Percentiles rank a stretch among this genome's conserved stretches.
These are phyloP conservation scores for Salvia splendens DNA, from an alignment of 257 asterid genomes.

Conservation along the genomic window DNA sequence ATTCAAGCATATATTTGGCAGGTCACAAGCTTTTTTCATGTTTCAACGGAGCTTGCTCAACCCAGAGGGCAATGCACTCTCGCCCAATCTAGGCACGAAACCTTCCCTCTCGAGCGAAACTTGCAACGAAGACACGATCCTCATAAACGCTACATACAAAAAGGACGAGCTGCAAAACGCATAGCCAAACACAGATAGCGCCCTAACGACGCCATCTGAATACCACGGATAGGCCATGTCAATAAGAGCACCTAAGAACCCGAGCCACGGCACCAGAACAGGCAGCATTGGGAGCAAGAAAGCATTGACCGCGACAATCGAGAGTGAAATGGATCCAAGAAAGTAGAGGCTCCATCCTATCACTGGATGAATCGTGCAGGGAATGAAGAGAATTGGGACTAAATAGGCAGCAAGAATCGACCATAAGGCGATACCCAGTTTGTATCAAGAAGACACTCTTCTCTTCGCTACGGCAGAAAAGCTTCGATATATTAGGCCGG, in stretches of 20 bases:
- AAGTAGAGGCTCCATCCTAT: constrained; percentile 83
- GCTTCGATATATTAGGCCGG: constrained; percentile 71
- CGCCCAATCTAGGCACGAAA: constrained; percentile 71
- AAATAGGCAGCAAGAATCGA: constrained; percentile 68
- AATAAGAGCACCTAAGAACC: constrained; percentile 65
- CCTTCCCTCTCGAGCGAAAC: constrained; percentile 73
- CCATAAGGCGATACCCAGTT: constrained; percentile 66
- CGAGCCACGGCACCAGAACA: constrained; percentile 66
- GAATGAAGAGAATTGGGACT: constrained; percentile 70
- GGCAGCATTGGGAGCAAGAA: constrained; percentile 70
- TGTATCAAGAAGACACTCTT: constrained; percentile 61
- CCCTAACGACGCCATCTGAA: constrained; percentile 70
- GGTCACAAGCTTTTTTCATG: background rate
- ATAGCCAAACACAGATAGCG: constrained; percentile 64
- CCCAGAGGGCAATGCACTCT: constrained; percentile 52
- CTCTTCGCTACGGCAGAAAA: constrained; percentile 70
- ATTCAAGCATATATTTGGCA: background rate
- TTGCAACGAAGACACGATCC: constrained; percentile 59
- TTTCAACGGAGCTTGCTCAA: constrained; percentile 66
- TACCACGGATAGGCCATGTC: constrained; percentile 94
- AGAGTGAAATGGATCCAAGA: constrained; percentile 64
- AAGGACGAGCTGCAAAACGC: constrained; percentile 74
- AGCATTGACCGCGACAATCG: constrained; percentile 55
- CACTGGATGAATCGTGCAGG: constrained; percentile 76
- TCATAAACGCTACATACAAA: constrained; percentile 52